Base-by-base conservation (phyloP, 164 flowering plant species). In the Liquidambar formosana region DNA sequence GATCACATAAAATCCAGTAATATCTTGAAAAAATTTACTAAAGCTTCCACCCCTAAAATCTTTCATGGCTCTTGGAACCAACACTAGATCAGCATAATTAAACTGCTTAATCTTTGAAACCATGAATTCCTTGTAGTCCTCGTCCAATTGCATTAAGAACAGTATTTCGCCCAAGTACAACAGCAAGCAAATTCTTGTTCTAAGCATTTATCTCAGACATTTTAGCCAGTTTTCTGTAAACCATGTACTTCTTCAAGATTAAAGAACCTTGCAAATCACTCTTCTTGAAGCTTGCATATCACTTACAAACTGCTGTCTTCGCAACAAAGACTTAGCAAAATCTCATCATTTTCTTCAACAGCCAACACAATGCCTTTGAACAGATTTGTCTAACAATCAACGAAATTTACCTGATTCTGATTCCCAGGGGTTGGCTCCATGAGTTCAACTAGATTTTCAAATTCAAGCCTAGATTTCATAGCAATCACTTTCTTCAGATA, bases 351-450 rank as follows among this genome's bases (percentile, higher is more conserved):
- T 41, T 91, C 94, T 60, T 94, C 93, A 13, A 94, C 78, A 19
- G 97, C 99, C 73, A 94, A 70, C 18, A 92, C 95, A 73, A 94
- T 88, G 66, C 92, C 99, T 54, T 86, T 89, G 67, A 94, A 94
- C 85, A 94, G 70, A 81, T 83, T 87, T 0, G 97, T 92, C 79
- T 92, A 79, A 51, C 97, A 88, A 6, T 71, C 85, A 43, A 92
- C 87, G 59, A 92, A 94, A 79, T 87, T 80, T 1, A 83, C 82
- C 74, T 78, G 80, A 51, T 47, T 71, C 27, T 68, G 66, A 45
- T 64, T 72, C 8, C 71, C 64, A 14, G 49, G 61, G 57, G 62
- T 67, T 60, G 83, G 89, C 67, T 86, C 95, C 77, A 90, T 82
- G 3, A 81, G 27, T 74, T 92, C 97, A 53, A 84, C 75, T 76